A percentile compares a stretch with the other conserved stretches of the same genome.
phyloP scores from a whole-genome alignment of 805 yeast species.

The Cyberlindnera misumaiensis region DNA sequence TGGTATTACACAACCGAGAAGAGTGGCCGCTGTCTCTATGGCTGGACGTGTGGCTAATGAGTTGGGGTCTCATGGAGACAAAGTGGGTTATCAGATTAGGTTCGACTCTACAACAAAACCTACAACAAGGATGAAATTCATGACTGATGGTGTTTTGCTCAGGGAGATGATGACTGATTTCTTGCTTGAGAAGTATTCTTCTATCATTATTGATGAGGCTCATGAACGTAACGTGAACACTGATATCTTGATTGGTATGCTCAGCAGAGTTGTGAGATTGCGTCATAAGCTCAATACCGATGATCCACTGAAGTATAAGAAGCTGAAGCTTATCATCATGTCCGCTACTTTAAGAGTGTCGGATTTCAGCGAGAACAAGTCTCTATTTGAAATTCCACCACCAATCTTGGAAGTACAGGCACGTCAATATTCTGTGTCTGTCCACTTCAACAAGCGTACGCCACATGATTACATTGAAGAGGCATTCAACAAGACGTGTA shows the following conservation, averaged over 20 bases:
- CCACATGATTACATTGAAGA: slow-evolving; percentile 76
- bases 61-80: slow-evolving; percentile 60
- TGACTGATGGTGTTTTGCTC: slow-evolving; percentile 92
- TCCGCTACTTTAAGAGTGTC: slow-evolving; percentile 93
- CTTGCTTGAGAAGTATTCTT: slow-evolving; percentile 72
- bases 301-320: slow-evolving; percentile 44
- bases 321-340: slow-evolving; percentile 84
- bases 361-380: slow-evolving; percentile 80
- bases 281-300: slow-evolving; percentile 48
- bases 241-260: slow-evolving; percentile 90
- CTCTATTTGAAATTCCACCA: slow-evolving; percentile 65
- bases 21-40: slow-evolving; percentile 93
- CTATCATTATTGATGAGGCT: slow-evolving; percentile 91
- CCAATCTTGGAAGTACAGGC: slow-evolving; percentile 89
- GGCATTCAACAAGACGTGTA: slow-evolving; percentile 75
- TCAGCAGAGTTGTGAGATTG: slow-evolving; percentile 75
- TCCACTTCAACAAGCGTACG: slow-evolving; percentile 83
- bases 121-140: slow-evolving; percentile 72
- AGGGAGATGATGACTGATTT: slow-evolving; percentile 92
- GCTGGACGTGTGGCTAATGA: slow-evolving; percentile 74
- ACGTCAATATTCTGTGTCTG: slow-evolving; percentile 88
- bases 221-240: slow-evolving; percentile 96
- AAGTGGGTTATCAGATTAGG: slow-evolving; percentile 77
- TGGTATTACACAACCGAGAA: slow-evolving; percentile 92
- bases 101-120: slow-evolving; percentile 63